Base-by-base conservation (phyloP, 306 rosid genomes). In the Vigna radiata region DNA sequence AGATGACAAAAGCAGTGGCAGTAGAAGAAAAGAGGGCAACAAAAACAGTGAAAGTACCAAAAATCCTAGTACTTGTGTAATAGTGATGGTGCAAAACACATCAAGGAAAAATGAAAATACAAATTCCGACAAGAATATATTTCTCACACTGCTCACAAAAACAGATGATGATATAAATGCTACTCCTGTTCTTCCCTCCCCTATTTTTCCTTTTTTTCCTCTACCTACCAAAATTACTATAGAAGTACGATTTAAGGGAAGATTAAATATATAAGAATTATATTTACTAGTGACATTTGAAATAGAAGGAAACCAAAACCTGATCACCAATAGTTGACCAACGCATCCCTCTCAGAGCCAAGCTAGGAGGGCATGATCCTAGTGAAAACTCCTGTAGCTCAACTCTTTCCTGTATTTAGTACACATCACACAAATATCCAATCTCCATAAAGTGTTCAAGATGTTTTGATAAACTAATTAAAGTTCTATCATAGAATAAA, bases 301-400 rank as follows among this genome's bases (percentile, higher is more conserved):
- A 81, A 58, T 56, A 23, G 48, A 73, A 58, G 21, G 76, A 79
- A 86, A 84, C 63, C 63, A 85, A 77, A 73, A 95, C 99, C 98
- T 86, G 96, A 85, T 86, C 90, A 80, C 90, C 87, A 18, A 77
- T 69, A 77, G 97, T 88, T 67, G 84, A 89, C 99, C 99, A 96
- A 27, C 90, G 89, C 87, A 87, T 89, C 77, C 99, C 99, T 61
- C 87, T 91, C 65, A 88, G 84, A 23, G 96, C 99, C 88, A 96
- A 79, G 85, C 85, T 72, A 62, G 99, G 99, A 74, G 98, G 97
- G 77, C 89, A 72, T 58, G 96, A 87, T 75, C 99, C 99, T 27
- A 92, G 85, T 54, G 98, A 89, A 81, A 92, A 89, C 68, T 84
- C 96, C 68, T 72, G 93, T 69, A 96, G 75, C 85, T 96, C 98